Conservation (phyloP, 2,329 filamentous ascomycete species). For the Fusarium verticillioides region DNA sequence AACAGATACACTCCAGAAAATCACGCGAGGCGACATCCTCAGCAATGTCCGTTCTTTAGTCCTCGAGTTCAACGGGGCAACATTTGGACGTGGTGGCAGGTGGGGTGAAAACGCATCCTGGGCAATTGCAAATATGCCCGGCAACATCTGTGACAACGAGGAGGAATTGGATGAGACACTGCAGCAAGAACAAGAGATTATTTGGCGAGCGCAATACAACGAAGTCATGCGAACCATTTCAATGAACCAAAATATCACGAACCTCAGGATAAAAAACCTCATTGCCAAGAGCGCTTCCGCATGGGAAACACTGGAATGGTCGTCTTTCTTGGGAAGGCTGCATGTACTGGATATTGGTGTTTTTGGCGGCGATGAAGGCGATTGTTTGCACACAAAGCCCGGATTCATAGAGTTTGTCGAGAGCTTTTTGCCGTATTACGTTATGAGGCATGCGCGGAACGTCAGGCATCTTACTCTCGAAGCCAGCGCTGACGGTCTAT, state of each 20-base stretch:
- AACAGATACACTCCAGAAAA: neutral
- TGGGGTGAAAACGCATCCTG: neutral
- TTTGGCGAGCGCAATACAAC: conserved; percentile 4
- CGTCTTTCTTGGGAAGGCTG: neutral
- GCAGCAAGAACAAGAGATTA: neutral
- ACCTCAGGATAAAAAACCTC: neutral
- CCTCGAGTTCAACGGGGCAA: neutral
- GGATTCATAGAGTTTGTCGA: neutral
- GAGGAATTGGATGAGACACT: neutral
- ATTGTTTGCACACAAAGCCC: accelerated
- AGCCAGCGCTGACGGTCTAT: accelerated
- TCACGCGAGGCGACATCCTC: neutral
- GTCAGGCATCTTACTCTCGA: neutral
- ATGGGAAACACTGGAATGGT: neutral
- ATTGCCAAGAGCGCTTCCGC: neutral
- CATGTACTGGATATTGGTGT: neutral
- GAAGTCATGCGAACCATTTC: neutral
- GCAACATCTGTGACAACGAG: accelerated
- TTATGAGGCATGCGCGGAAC: neutral
- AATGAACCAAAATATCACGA: neutral
- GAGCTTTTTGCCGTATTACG: accelerated
- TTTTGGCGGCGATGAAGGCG: neutral
- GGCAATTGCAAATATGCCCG: too few relatives aligned
- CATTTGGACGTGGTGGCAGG: neutral
- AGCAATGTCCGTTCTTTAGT: neutral